Conservation (phyloP, 2,329 filamentous ascomycete genomes). For the Dothistroma pini region DNA sequence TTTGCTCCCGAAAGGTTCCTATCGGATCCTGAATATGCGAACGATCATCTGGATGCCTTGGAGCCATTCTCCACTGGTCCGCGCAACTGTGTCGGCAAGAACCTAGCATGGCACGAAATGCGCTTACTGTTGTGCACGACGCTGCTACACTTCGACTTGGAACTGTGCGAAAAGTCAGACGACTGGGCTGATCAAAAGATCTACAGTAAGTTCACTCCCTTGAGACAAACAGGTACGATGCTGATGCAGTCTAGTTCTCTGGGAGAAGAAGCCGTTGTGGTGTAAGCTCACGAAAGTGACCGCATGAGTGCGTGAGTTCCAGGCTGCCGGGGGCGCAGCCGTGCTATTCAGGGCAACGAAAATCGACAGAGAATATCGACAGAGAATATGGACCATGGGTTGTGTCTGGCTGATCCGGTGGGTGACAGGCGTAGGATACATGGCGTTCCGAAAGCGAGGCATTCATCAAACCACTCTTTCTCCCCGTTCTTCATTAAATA, state of each 20-base stretch:
- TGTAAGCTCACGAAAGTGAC: conserved; percentile 3
- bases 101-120: conserved; percentile 40
- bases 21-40: conserved; percentile 15
- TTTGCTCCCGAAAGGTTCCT: conserved; percentile 35
- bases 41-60: conserved; percentile 24
- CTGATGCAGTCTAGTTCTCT: conserved; percentile 15
- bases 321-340: neutral
- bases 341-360: neutral
- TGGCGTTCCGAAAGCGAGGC: no score
- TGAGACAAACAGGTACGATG: conserved; percentile 32
- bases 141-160: conserved; percentile 15
- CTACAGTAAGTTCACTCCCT: conserved; percentile 12
- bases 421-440: no score
- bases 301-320: neutral
- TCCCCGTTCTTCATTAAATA: no score
- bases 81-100: conserved; percentile 25
- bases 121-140: conserved; percentile 28
- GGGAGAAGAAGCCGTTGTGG: conserved; percentile 13
- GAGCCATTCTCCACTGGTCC: conserved; percentile 28
- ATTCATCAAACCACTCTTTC: no score
- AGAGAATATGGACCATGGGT: neutral
- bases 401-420: no score
- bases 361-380: neutral
- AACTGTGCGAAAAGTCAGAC: conserved; percentile 24
- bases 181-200: conserved; percentile 34